Base-by-base conservation (phyloP, 345 rosid genomes). In the Syzygium oleosum region DNA sequence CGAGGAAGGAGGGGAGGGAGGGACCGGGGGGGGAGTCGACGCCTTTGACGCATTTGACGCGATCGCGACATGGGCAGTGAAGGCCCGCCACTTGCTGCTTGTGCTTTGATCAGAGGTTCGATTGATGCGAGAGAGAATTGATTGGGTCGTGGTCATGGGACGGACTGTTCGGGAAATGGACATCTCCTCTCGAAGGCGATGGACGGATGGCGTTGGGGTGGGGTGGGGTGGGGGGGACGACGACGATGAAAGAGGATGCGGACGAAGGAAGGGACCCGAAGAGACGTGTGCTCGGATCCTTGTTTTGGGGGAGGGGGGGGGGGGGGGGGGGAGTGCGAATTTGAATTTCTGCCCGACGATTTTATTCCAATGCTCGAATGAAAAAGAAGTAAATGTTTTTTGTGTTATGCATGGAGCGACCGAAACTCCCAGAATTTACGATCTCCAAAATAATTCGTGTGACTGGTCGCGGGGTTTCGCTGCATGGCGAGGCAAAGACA, bases 391-490 rank as follows among this genome's bases (percentile, higher is more conserved):
- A n/a, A 25, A 5, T 13, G 2, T 61, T 61, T 6, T 61, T 3
- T 27, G n/a, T 15, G 73, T 61, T 3, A n/a, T 14, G 19, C 9
- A 8, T 3, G 0, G 0, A n/a, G 2, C 9, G 21, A 6, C 14
- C 17, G 12, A 3, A 14, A 14, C 10, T 61, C 73, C 73, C 29
- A 10, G n/a, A 14, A 61, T n/a, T 61, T n/a, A 61, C 9, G 1
- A 34, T 14, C 5, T 3, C 9, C 34, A 14, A 12, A 12, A 5
- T 10, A 2, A 59, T 59, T 59, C 31, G 12, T 43, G 46, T 43
- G 46, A 6, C 7, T 6, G 46, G 46, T 5, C 46, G 46, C 46
- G 46, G 46, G 46, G 46, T 43, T 43, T 43, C 46, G 46, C 46
- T 43, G 46, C 46, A 1, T 43, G 7, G 7, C 46, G 46, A 43